Base-by-base conservation (phyloP, 495 filamentous ascomycete genomes). In the Zalerion maritima region DNA sequence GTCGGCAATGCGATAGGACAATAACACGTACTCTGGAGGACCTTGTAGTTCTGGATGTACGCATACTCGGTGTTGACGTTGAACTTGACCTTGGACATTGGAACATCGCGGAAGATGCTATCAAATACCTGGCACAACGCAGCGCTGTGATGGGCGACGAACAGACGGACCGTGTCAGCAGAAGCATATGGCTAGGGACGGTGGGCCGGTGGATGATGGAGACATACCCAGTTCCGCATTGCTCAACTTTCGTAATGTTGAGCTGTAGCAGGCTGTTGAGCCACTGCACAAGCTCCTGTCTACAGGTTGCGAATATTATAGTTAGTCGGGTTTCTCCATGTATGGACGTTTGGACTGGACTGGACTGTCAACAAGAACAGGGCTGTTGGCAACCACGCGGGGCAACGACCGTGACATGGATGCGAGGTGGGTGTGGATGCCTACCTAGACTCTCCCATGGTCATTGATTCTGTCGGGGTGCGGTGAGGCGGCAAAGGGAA, bases 241-340 rank as follows among this genome's bases (percentile, higher is more conserved):
- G 91, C 58, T 97, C 89, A 50, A 97, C 79, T 58, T 93, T 94
- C 50, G 87, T 94, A 34, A 97, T 72, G 60, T 96, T 96, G 41
- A 96, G 72, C 63, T 92, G 81, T 32, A 97, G 73, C 29, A 96
- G 82, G 67, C 79, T 83, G 68, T 97, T 97, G 43, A 97, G 60
- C 89, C 89, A 97, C 59, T 76, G 74, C 36, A 97, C 69, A 36
- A 97, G 74, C 60, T 97, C 89, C 59, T 97, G 89, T 66, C 89
- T 97, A 46, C 17, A 31, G 13, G 28, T 38, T 18, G 18, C 42
- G 24, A 42, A 39, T 14, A 37, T 21, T 13, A 24, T n/a, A n/a
- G n/a, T n/a, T n/a, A n/a, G n/a, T n/a, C n/a, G n/a, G n/a, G n/a
- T n/a, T n/a, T n/a, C n/a, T n/a, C n/a, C n/a, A n/a, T n/a, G n/a